Evolutionary conservation across 805 yeast species (phyloP).

Genomic region (Schwanniomyces sp.): DNA sequence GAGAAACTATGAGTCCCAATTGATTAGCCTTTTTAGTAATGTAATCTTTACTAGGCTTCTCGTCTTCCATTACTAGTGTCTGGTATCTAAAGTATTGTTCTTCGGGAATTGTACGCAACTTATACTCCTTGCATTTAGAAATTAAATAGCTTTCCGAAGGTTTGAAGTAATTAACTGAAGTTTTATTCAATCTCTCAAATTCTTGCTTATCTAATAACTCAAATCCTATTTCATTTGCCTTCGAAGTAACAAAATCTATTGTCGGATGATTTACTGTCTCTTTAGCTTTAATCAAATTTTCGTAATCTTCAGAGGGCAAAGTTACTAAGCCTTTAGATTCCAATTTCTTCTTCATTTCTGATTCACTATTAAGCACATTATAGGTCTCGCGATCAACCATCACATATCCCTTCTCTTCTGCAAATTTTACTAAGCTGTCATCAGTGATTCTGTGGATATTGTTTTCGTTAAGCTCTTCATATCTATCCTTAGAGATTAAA

Average conservation of each 20-base stretch:
- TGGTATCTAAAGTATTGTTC: conserved; percentile 17
- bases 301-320: conserved; percentile 22
- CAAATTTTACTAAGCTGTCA: conserved; percentile 20
- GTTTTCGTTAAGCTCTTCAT: conserved; percentile 26
- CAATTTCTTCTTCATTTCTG: conserved; percentile 32
- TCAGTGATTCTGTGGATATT: conserved; percentile 21
- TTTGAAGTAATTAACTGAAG: conserved; percentile 8
- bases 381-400: conserved; percentile 27
- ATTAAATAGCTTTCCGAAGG: conserved; percentile 27
- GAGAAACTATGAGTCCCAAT: conserved; percentile 29
- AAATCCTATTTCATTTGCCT: conserved; percentile 9
- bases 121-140: conserved; percentile 16
- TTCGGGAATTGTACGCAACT: conserved; percentile 15
- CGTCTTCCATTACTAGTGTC: conserved; percentile 21
- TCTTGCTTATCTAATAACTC: conserved; percentile 12
- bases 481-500: conserved; percentile 30
- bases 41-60: conserved; percentile 33
- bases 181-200: conserved; percentile 14
- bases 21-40: conserved; percentile 35
- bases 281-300: conserved; percentile 10
- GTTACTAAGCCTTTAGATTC: conserved; percentile 32
- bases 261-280: conserved; percentile 19
- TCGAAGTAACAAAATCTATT: conserved; percentile 17
- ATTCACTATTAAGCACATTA: conserved; percentile 26
- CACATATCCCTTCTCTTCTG: conserved; percentile 25